Base-by-base conservation (phyloP, 192 early-diverging fungal genomes). In the Helicostylum pulchrum region DNA sequence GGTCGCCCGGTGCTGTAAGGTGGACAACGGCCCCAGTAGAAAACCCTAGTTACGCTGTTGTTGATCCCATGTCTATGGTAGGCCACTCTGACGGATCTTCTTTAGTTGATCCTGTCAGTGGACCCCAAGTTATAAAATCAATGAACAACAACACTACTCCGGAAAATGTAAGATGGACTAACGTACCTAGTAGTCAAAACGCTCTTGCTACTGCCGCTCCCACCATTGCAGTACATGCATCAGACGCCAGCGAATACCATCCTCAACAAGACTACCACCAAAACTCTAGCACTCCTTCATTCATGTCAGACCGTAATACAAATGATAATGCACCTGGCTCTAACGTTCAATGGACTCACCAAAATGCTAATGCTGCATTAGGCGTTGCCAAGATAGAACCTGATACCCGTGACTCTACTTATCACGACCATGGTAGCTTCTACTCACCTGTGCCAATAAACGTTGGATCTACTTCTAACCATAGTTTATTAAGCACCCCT, bases 311-410 rank as follows among this genome's bases (percentile, higher is more conserved):
- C 12, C 15, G 15, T 17, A 17, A 7, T 12, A 15, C 46, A 9
- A 14, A 48, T 2, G 14, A 48, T 17, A 48, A 15, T 15, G 3
- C 14, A 1, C 46, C 12, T 12, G 12, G 6, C 4, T 17, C 15
- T 15, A 14, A 48, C 17, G 56, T 58, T 20, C 56, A 19, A n/a
- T 58, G 56, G 56, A 58, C 56, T 21, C 30, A 58, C 19, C 10
- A 39, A 2, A 39, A 31, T 21, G 20, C 20, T 0, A 44, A n/a
- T 5, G 19, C 7, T 19, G 56, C 42, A 4, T 10, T 44, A 20
- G 56, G 56, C n/a, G 43, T 30, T 1, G 17, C 51, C 6, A 19
- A 11, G 9, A 26, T 39, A 11, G 42, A 42, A 7, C 36, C 19
- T 44, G 36, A 39, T 39, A 36, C 62, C n/a, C 42, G 26, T 3